These are phyloP conservation scores for Kwoniella shandongensis DNA, from an alignment of 768 basidiomycete genomes.

Conservation along the genomic window DNA sequence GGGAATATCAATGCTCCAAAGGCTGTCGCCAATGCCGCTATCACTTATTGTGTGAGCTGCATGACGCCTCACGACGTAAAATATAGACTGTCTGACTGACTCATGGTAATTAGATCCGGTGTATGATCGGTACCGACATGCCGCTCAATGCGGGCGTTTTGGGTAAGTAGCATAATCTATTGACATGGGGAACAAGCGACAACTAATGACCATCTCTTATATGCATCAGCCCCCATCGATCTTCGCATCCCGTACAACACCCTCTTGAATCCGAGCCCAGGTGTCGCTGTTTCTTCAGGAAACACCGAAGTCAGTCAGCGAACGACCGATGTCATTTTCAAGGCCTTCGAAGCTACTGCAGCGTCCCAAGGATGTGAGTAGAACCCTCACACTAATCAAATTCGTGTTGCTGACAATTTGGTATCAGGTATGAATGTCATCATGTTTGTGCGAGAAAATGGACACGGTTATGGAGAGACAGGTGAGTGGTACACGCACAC, in stretches of 20 bases:
- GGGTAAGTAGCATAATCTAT: conserved; percentile 63
- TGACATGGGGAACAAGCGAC: too few species aligned
- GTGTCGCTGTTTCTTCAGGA: too few species aligned
- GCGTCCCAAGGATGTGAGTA: conserved; percentile 80
- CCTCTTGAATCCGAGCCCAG: too few species aligned
- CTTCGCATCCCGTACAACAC: too few species aligned
- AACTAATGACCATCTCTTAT: too few species aligned
- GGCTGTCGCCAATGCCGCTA: conserved; percentile 38
- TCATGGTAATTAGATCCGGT: too few species aligned
- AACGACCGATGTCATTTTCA: conserved; percentile 91
- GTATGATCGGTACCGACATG: conserved; percentile 38
- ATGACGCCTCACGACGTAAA: too few species aligned
- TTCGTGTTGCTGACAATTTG: neutral
- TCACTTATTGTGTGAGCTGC: conserved; percentile 41
- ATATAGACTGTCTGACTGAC: too few species aligned
- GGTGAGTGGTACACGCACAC: neutral
- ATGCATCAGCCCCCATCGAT: too few species aligned
- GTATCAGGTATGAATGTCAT: neutral
- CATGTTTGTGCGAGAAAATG: too few species aligned
- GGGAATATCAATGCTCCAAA: conserved; percentile 47
- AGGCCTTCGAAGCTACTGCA: conserved; percentile 86
- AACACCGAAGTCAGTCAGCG: conserved; percentile 89
- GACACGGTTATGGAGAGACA: too few species aligned
- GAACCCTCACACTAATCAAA: conserved; percentile 60
- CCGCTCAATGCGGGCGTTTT: conserved; percentile 45